These are phyloP conservation scores for Exophiala phaeomuriformis DNA, from an alignment of 2,329 filamentous ascomycete species.

Conservation along the genomic window DNA sequence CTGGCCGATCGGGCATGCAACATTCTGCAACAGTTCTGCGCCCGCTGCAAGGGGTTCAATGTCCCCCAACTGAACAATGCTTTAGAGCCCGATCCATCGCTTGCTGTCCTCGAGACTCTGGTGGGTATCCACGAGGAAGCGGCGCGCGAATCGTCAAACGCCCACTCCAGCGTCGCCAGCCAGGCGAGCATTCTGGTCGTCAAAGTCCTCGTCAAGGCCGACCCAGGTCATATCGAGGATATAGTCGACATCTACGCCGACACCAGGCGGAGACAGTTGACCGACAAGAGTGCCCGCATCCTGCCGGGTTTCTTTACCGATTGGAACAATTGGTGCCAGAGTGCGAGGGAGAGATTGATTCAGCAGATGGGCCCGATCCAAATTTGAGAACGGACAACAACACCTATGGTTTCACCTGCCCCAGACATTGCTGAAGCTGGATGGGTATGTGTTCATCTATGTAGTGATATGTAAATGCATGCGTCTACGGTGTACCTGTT, in stretches of 20 bases:
- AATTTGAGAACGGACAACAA: neutral
- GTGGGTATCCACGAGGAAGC: conserved; percentile 61
- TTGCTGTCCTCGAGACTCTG: conserved; percentile 36
- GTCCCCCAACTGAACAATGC: conserved; percentile 44
- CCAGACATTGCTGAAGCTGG: neutral
- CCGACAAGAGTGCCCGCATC: conserved; percentile 51
- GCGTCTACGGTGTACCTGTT: no score
- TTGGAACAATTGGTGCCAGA: conserved; percentile 63
- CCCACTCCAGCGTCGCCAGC: conserved; percentile 68
- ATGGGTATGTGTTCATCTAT: no score
- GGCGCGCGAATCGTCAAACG: conserved; percentile 50
- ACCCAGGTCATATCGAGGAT: conserved; percentile 47
- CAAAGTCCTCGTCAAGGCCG: conserved; percentile 38
- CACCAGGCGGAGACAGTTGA: conserved; percentile 54
- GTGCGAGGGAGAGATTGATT: conserved; percentile 10
- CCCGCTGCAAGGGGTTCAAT: conserved; percentile 49
- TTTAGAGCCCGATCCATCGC: conserved; percentile 12
- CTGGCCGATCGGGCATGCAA: conserved; percentile 65
- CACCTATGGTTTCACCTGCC: neutral
- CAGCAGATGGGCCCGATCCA: neutral
- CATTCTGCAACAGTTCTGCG: conserved; percentile 66
- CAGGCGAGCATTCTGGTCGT: conserved; percentile 43
- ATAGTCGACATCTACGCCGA: conserved; percentile 59
- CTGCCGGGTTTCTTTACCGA: conserved; percentile 62
- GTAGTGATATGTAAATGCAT: no score